A percentile compares a stretch with the other conserved stretches of the same genome.
Conservation (phyloP, 768 basidiomycete species). For the Botryobasidium botryosum region DNA sequence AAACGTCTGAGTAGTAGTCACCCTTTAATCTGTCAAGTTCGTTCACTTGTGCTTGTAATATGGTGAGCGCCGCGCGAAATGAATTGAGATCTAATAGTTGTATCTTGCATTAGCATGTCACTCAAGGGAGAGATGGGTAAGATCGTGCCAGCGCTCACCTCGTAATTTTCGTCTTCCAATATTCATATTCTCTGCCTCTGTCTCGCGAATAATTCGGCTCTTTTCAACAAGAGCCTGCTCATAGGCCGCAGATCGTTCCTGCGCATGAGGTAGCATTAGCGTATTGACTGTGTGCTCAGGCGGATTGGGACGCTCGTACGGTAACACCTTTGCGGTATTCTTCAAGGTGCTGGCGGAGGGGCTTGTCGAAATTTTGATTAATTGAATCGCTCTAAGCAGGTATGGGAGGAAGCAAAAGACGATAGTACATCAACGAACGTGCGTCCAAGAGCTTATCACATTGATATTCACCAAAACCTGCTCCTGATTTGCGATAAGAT, state of each 20-base stretch:
- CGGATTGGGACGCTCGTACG: constrained; percentile 25
- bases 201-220: constrained; percentile 69
- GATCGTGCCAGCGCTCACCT: constrained; percentile 51
- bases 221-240: constrained; percentile 70
- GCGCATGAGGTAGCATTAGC: constrained; percentile 6
- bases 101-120: too few species aligned
- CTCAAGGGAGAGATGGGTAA: too few species aligned
- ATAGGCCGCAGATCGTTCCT: constrained; percentile 77
- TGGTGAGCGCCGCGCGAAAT: constrained; percentile 65
- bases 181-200: constrained; percentile 72
- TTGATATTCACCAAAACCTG: constrained; percentile 58
- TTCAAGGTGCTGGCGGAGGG: constrained; percentile 70
- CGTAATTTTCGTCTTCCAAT: constrained; percentile 45
- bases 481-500: constrained; percentile 84
- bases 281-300: constrained; percentile 3
- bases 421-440: not conserved
- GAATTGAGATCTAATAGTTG: constrained; percentile 56
- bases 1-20: constrained; percentile 69
- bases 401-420: not conserved
- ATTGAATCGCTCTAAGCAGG: constrained; percentile 54
- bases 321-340: constrained; percentile 57
- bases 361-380: constrained; percentile 79
- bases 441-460: constrained; percentile 1
- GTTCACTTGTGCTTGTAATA: constrained; percentile 79
- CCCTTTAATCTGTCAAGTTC: constrained; percentile 76